phyloP scores from a whole-genome alignment of 2,329 filamentous ascomycete species.

The Penicillium paneum region DNA sequence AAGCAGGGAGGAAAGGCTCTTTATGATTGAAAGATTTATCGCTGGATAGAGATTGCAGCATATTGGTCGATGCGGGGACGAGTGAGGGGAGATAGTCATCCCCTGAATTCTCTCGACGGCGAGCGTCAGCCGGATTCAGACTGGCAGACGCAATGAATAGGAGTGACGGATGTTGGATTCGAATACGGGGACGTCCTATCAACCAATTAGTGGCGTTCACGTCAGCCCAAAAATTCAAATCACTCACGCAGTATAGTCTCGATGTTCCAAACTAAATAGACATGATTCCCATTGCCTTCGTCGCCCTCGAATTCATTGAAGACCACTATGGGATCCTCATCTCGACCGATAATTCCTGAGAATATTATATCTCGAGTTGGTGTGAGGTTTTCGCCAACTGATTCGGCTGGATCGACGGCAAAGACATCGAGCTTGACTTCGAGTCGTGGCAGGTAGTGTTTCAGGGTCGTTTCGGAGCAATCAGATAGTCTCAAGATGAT shows the following conservation, averaged over 20 bases:
- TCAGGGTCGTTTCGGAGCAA: conserved; percentile 48
- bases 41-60: conserved; percentile 54
- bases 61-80: conserved; percentile 56
- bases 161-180: conserved; percentile 55
- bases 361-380: conserved; percentile 44
- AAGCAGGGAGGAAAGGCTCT: conserved; percentile 56
- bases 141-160: conserved; percentile 52
- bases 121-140: conserved; percentile 43
- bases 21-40: conserved; percentile 48
- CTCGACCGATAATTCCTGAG: conserved; percentile 37
- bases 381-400: conserved; percentile 40
- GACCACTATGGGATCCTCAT: conserved; percentile 45
- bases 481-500: conserved; percentile 52
- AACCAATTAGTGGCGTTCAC: background rate
- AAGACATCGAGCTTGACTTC: conserved; percentile 52
- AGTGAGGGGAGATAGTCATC: conserved; percentile 54
- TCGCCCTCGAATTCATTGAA: conserved; percentile 44
- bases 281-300: conserved; percentile 37
- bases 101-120: conserved; percentile 37
- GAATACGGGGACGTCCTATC: conserved; percentile 46
- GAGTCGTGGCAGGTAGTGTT: conserved; percentile 48
- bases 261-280: conserved; percentile 47
- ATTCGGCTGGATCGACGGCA: conserved; percentile 41
- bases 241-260: conserved; percentile 42
- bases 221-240: no score